phyloP scores from a whole-genome alignment of 345 rosid genomes.

The Rhizophora apiculata region DNA sequence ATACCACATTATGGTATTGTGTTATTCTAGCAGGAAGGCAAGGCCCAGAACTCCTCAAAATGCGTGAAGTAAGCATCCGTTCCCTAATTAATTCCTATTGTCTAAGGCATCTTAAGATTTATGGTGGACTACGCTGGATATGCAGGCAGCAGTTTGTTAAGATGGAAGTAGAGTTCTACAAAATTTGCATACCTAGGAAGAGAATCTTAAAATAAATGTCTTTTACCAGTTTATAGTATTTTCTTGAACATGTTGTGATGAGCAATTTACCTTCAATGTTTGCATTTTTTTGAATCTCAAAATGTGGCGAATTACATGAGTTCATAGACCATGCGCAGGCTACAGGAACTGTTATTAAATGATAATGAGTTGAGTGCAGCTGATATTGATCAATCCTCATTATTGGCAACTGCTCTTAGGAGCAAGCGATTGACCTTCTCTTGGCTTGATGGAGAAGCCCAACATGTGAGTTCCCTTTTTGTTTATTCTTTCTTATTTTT shows the following conservation, averaged over 20 bases:
- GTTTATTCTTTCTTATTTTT: background rate
- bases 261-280: background rate
- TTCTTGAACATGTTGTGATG: too few species aligned
- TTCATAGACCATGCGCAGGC: constrained; percentile 85
- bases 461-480: constrained; percentile 47
- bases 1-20: constrained; percentile 76
- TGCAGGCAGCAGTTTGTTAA: too few species aligned
- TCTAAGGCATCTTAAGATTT: constrained; percentile 1
- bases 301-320: constrained; percentile 31
- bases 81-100: constrained; percentile 13
- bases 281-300: constrained; percentile 13
- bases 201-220: too few species aligned
- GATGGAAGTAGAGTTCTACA: too few species aligned
- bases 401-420: constrained; percentile 41
- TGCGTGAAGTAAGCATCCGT: constrained; percentile 72
- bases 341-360: constrained; percentile 52
- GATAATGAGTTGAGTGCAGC: constrained; percentile 30
- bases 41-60: constrained; percentile 71
- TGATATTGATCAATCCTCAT: constrained; percentile 37
- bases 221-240: too few species aligned
- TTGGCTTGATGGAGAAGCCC: constrained; percentile 95
- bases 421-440: constrained; percentile 68
- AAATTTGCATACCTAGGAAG: too few species aligned
- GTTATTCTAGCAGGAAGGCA: constrained; percentile 86
- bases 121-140: too few species aligned